Base-by-base conservation (phyloP, 352 stramenopile genomes). In the Hyaloperonospora brassicae region DNA sequence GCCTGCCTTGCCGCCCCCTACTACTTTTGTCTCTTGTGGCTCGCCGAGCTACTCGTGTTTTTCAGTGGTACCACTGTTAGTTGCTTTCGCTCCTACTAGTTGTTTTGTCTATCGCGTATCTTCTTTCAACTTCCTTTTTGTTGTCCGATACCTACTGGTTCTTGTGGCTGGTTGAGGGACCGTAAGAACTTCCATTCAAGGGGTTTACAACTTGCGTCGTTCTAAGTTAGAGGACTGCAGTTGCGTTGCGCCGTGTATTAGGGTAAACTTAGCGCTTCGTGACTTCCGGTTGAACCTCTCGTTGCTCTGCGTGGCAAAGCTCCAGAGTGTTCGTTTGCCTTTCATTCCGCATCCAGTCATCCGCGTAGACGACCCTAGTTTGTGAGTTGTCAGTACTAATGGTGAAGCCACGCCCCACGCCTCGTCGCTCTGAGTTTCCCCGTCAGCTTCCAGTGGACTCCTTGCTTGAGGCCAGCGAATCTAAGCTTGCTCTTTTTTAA, bases 171-270 rank as follows among this genome's bases (percentile, higher is more conserved):
- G 36, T 42, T 4, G 36, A 42, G 36, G 14, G 36, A 42, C 36
- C 36, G 36, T 42, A 42, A 42, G 36, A 42, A 42, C 36, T 21
- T 21, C 36, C 36, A 21, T 42, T 42, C 36, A 42, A 42, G 36
- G 36, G 36, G 36, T 42, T 42, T 42, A 42, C 36, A 14, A 21
- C 36, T 42, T 21, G 36, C 14, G 36, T 42, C 14, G 14, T 21
- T 21, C 36, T 42, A 14, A 21, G 36, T 42, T 42, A 42, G 36
- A 42, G 36, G 14, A 14, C 36, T 31, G 27, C 27, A 31, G 27
- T 31, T 31, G 3, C 27, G 27, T 31, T 31, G 27, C 27, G 27
- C 27, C 27, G 27, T 31, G 27, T 31, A 31, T 31, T 31, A 7
- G 7, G 27, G 27, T 31, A 31, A 3, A 31, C 27, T 31, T 31